phyloP scores from a whole-genome alignment of 2,329 filamentous ascomycete genomes.

The Xylariaceae sp. region DNA sequence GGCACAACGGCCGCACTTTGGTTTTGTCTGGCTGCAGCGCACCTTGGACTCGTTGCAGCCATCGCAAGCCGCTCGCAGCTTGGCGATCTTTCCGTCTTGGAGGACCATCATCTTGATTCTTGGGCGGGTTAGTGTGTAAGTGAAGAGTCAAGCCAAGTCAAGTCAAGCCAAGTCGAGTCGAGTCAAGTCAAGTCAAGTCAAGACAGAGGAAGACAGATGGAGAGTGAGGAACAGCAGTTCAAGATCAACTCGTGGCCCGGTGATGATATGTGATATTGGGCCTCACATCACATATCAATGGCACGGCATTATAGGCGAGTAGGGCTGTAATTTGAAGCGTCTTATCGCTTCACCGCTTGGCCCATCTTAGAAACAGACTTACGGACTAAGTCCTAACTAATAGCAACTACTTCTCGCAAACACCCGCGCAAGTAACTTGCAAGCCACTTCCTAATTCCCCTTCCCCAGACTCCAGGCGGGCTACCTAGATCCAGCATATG shows the following conservation, averaged over 20 bases:
- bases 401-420: too few relatives aligned
- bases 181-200: too few relatives aligned
- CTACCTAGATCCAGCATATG: background rate
- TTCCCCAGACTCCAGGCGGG: background rate
- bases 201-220: background rate
- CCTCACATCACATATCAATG: background rate
- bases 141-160: too few relatives aligned
- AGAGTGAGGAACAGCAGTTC: background rate
- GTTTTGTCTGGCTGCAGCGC: conserved; percentile 11
- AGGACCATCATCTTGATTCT: background rate
- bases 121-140: background rate
- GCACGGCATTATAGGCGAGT: background rate
- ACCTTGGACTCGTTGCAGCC: conserved; percentile 10
- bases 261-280: background rate
- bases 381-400: too few relatives aligned
- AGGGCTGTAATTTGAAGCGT: background rate
- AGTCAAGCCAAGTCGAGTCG: too few relatives aligned
- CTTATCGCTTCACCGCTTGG: background rate
- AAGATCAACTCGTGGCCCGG: background rate
- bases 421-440: background rate
- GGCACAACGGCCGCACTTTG: conserved; percentile 2
- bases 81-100: background rate
- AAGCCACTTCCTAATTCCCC: background rate
- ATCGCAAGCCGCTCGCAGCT: conserved; percentile 9
- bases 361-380: background rate